Percentiles rank a stretch among this genome's conserved stretches.
These are phyloP conservation scores for Fraxinus albicans DNA, from an alignment of 305 asterid genomes.

Conservation along the genomic window DNA sequence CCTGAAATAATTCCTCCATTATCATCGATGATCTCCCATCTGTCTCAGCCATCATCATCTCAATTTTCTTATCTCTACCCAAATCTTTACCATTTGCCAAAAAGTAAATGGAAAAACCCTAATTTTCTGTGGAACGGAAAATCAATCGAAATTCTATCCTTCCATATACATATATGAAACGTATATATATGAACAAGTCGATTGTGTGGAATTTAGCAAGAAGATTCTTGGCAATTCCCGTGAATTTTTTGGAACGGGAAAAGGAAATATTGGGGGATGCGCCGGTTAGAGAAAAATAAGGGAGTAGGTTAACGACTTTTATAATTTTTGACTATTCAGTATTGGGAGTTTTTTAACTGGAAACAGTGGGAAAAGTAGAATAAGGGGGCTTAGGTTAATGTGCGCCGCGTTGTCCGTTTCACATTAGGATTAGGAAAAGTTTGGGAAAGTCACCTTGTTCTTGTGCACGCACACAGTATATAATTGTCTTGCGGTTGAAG, in stretches of 20 bases:
- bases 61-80: constrained; percentile 20
- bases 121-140: constrained; percentile 16
- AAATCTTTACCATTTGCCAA: background rate
- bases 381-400: constrained; percentile 16
- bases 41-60: constrained; percentile 43
- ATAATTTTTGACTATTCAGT: constrained; percentile 15
- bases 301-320: constrained; percentile 37
- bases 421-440: constrained; percentile 32
- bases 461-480: constrained; percentile 13
- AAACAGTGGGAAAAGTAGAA: background rate
- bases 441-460: constrained; percentile 28
- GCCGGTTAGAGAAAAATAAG: constrained; percentile 14
- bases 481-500: constrained; percentile 21
- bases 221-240: constrained; percentile 10
- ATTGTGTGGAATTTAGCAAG: background rate
- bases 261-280: background rate
- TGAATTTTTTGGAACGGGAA: background rate
- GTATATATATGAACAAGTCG: background rate
- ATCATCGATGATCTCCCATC: constrained; percentile 36
- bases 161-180: constrained; percentile 6
- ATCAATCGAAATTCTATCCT: constrained; percentile 16
- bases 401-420: constrained; percentile 34
- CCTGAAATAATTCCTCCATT: constrained; percentile 28
- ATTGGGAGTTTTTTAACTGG: constrained; percentile 20
- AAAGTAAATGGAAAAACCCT: constrained; percentile 27